Base-by-base conservation (phyloP, 805 yeast species). In the Blastobotrys muscicola region DNA sequence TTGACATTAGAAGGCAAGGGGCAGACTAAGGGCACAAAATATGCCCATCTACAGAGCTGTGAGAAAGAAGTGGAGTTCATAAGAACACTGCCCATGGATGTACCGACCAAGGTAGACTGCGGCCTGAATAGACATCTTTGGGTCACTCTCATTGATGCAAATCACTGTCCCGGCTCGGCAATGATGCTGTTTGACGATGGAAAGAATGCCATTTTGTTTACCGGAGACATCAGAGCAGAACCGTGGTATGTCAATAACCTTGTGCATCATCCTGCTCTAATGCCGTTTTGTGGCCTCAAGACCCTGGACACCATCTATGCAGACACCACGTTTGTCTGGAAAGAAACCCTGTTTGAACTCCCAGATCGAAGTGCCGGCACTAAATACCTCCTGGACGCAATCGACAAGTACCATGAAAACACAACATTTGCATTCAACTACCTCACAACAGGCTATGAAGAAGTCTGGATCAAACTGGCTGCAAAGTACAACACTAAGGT, bases 201-300 rank as follows among this genome's bases (percentile, higher is more conserved):
- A 11, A 33, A 41, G 10, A 45, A 46, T 8, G 55, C 74, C 0
- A 69, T 76, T 1, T 60, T 78, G 7, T 61, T 68, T 29, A 76
- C 82, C 0, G 83, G 82, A 2, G 83, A 78, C 51, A 44, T 75
- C 8, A 59, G 81, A 23, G 79, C 79, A 5, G 82, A 78, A 53
- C 38, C 48, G 1, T 72, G 77, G 75, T 75, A 76, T 71, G 55
- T 68, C 1, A 61, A 67, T 12, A 44, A 61, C 9, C 51, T 71
- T n/a, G 46, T 48, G 1, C 62, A 60, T 26, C 67, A 69, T 40
- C 71, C 72, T 1, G 47, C 52, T 3, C 49, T 78, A 9, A 50
- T 65, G 12, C 76, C 78, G 0, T 78, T 66, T 46, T 43, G 52
- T 2, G 66, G 68, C 1, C 36, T 56, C 2, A 61, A 57, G 15